Evolutionary conservation across 352 stramenopile species (phyloP), one percentile per base, ranked within the genome.

Genomic region (Globisporangium paroecandrum): DNA sequence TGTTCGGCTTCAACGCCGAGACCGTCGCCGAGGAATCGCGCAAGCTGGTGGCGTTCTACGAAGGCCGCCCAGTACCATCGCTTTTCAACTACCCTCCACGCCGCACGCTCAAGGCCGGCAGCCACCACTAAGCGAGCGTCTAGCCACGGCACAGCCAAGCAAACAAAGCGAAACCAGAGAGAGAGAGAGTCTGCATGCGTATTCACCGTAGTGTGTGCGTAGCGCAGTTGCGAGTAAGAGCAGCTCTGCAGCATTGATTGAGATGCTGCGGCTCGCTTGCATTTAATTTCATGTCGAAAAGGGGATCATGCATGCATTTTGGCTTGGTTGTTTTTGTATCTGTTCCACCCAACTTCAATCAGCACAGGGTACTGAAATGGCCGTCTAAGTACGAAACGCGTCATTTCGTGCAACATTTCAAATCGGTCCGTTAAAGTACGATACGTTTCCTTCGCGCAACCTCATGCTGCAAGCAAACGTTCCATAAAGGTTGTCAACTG

Each of bases 1-100:
- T 92, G 54, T 99, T 99, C 80, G 97, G 97, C 59, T 98, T 99
- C 76, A 98, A 97, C 72, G 76, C 90, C 3, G 92, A 98, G 46
- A 98, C 98, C 55, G 86, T 99, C 53, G 87, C 86, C 27, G 77
- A 85, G 55, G 96, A 98, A 74, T 93, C 94, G 62, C 87, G 94
- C 66, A 91, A 91, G 68, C 76, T 99, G n/a, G 77, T 98, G 29
- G 84, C 93, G 58, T 98, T 97, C 78, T 99, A 98, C 84, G 74
- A 77, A 56, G 83, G 82, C 38, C 81, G 83, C 65, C 56, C 69
- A 25, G 87, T 76, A 51, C 87, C 87, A 29, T 89, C 64, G 76
- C 75, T 95, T 55, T 94, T 94, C 65, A 76, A 95, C 74, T 82
- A 78, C 71, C 87, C 87, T 18, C 75, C 82, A 53, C 74, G 47